A percentile compares a stretch with the other conserved stretches of the same genome.
Conservation (phyloP, 2,329 filamentous ascomycete genomes). For the Westerdykella ornata region DNA sequence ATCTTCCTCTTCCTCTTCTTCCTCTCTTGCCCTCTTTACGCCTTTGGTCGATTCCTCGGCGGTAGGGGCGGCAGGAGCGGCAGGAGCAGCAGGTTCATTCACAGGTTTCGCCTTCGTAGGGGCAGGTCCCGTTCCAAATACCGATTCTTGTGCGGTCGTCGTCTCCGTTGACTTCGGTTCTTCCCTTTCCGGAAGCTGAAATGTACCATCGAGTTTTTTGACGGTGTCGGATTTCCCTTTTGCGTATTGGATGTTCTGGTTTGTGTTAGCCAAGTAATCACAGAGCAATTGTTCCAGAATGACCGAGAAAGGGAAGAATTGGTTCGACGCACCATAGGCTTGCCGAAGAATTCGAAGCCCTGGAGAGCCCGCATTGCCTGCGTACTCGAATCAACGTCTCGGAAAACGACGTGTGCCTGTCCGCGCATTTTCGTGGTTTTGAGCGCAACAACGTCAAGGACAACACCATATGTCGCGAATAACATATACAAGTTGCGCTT, state of each 20-base stretch:
- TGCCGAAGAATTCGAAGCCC: slow-evolving; percentile 77
- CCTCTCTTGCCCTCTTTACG: slow-evolving; percentile 63
- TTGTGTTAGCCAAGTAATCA: slow-evolving; percentile 4
- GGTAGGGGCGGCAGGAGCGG: slow-evolving; percentile 30
- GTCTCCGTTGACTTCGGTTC: slow-evolving; percentile 15
- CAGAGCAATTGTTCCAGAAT: too few relatives aligned
- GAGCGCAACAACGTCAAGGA: slow-evolving; percentile 84
- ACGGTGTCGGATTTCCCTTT: slow-evolving; percentile 84
- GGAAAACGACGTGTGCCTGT: slow-evolving; percentile 87
- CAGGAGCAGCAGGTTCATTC: slow-evolving; percentile 19
- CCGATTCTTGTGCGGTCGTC: slow-evolving; percentile 40
- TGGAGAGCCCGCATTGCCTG: slow-evolving; percentile 88
- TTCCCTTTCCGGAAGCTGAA: slow-evolving; percentile 56
- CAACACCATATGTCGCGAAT: slow-evolving; percentile 87
- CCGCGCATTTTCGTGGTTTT: slow-evolving; percentile 91
- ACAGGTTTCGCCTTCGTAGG: slow-evolving; percentile 23
- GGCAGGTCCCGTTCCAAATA: slow-evolving; percentile 25
- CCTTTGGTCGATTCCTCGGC: slow-evolving; percentile 48
- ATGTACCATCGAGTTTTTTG: slow-evolving; percentile 86
- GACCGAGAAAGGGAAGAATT: too few relatives aligned
- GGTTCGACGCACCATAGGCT: slow-evolving; percentile 62
- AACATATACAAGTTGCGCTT: slow-evolving; percentile 84
- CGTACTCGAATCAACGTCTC: slow-evolving; percentile 83
- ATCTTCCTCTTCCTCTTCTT: slow-evolving; percentile 51
- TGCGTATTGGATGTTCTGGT: slow-evolving; percentile 81